Percentiles rank a stretch among this genome's conserved stretches.
These are phyloP conservation scores for Scortechinia acanthostroma DNA, from an alignment of 2,329 filamentous ascomycete species.

Conservation along the genomic window DNA sequence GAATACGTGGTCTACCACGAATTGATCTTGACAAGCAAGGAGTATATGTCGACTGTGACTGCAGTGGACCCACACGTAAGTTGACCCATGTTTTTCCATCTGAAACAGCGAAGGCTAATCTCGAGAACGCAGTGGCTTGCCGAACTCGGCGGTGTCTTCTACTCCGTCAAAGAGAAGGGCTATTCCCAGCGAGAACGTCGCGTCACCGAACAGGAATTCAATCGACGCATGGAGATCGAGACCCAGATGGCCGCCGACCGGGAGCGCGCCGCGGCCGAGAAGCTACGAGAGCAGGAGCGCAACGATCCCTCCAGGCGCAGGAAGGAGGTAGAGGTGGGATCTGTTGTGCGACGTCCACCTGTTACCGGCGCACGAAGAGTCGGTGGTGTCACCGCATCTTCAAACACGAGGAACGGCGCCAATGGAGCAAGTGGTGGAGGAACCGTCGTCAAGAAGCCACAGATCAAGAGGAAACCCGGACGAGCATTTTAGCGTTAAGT, in stretches of 20 bases:
- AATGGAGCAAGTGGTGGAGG: not conserved
- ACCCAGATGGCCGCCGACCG: conserved; percentile 54
- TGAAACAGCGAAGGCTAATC: too few species aligned
- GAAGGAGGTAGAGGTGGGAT: not conserved
- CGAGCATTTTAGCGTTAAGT: not conserved
- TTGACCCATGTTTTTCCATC: not conserved
- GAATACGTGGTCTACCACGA: conserved; percentile 70
- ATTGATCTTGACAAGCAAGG: conserved; percentile 61
- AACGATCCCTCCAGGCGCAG: not conserved
- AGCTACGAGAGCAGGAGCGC: not conserved
- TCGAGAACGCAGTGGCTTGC: conserved; percentile 58
- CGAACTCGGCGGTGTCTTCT: conserved; percentile 66
- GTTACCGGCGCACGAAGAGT: not conserved
- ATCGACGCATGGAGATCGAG: conserved; percentile 56
- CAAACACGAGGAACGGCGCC: not conserved
- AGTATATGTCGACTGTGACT: conserved; percentile 68
- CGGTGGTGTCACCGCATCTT: not conserved
- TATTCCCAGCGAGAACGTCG: conserved; percentile 53
- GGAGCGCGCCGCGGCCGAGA: conserved; percentile 21
- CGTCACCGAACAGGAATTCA: conserved; percentile 56
- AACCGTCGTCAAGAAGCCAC: not conserved
- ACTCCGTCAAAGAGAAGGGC: conserved; percentile 64
- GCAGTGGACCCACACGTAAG: conserved; percentile 52
- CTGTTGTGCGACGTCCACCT: not conserved
- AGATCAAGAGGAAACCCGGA: not conserved